Conservation (phyloP, 306 rosid species). For the Vicia villosa region DNA sequence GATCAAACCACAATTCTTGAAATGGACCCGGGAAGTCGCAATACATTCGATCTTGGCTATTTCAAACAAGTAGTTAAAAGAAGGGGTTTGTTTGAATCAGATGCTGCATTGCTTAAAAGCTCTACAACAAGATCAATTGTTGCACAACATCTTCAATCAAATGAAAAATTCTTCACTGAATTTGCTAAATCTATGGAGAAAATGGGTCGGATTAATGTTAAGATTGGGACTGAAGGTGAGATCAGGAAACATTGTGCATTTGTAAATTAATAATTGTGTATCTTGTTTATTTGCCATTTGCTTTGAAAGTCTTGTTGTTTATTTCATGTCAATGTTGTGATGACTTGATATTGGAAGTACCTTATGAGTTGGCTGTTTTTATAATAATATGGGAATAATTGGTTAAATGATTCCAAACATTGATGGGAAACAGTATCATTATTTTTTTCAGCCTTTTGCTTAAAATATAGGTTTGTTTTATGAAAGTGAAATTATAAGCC, state of each 20-base stretch:
- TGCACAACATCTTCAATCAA: constrained; percentile 47
- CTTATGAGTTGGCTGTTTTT: neutral
- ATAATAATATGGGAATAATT: constrained; percentile 15
- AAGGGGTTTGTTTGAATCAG: constrained; percentile 75
- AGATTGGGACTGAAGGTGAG: constrained; percentile 66
- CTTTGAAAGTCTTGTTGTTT: constrained; percentile 17
- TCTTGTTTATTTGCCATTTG: neutral
- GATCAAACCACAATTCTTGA: constrained; percentile 56
- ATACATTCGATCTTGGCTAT: constrained; percentile 74
- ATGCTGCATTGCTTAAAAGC: constrained; percentile 56
- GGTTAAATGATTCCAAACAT: constrained; percentile 9
- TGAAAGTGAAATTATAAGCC: too few species aligned
- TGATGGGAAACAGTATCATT: neutral
- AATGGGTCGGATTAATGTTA: constrained; percentile 60
- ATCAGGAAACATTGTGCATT: constrained; percentile 71
- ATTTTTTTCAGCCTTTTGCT: too few species aligned
- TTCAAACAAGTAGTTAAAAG: constrained; percentile 57
- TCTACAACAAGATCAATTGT: constrained; percentile 47
- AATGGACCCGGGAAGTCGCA: constrained; percentile 88
- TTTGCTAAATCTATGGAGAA: constrained; percentile 78
- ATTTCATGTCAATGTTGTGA: constrained; percentile 1
- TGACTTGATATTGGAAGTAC: neutral
- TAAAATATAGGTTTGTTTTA: too few species aligned
- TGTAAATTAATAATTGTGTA: constrained; percentile 42
- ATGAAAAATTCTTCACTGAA: constrained; percentile 48